phyloP scores from a whole-genome alignment of 345 rosid genomes.

The Lagerstroemia speciosa region DNA sequence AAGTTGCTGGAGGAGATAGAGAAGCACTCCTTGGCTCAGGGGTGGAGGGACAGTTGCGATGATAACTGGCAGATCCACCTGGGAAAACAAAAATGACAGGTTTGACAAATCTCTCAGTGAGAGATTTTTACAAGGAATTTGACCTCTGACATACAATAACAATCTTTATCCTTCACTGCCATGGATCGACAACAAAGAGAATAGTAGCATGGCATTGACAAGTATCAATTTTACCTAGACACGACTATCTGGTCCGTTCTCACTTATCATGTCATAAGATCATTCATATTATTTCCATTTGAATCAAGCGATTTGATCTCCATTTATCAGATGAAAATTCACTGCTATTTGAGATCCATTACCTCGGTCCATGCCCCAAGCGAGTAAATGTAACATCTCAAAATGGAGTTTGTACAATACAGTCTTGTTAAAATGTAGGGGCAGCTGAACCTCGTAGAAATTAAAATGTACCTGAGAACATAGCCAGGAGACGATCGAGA shows the following conservation, averaged over 20 bases:
- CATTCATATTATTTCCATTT: no score
- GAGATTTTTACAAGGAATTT: neutral
- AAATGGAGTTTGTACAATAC: no score
- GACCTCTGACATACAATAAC: neutral
- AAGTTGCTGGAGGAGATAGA: conserved; percentile 77
- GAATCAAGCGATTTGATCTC: neutral
- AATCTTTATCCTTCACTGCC: neutral
- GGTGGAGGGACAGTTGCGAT: conserved; percentile 50
- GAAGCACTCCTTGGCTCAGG: conserved; percentile 81
- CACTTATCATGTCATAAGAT: neutral
- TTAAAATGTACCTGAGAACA: conserved; percentile 77
- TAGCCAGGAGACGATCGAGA: conserved; percentile 76
- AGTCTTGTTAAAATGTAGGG: no score
- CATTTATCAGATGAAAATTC: neutral
- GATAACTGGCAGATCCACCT: conserved; percentile 66
- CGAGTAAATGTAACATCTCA: neutral
- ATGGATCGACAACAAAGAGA: neutral
- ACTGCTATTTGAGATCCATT: neutral
- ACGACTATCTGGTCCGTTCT: neutral
- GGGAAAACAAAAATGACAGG: neutral
- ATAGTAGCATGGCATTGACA: neutral
- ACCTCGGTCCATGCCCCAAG: neutral
- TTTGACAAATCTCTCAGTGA: neutral
- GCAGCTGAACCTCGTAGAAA: neutral
- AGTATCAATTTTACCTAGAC: neutral